Evolutionary conservation across 2,329 filamentous ascomycete genomes (phyloP), one percentile per base, ranked within the genome.

Genomic region (Curvularia verruculosa): DNA sequence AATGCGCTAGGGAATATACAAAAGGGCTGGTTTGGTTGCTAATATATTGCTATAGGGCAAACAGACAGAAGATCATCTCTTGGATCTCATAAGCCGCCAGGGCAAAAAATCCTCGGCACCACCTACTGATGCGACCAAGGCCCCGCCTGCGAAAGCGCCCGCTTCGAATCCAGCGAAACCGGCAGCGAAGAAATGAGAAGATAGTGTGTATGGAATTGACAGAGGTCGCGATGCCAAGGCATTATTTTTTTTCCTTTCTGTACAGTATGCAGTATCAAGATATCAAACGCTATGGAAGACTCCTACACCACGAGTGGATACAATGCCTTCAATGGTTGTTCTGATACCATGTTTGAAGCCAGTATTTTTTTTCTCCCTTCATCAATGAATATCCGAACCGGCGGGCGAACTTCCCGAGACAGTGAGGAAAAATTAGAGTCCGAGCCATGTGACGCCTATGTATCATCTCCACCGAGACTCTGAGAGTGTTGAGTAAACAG

Each of bases 41-140:
- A 39, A 49, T 19, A 5, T 39, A 13, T 34, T 13, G 3, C 13
- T 12, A 24, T 28, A 69, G 67, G 55, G 52, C 52, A 58, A 63
- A 46, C 60, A 66, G 54, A 58, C 57, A 3, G 58, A 52, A 23
- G 72, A 73, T 37, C 68, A 71, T 54, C 58, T 74, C 5, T 41
- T 73, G 37, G 72, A 74, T 53, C 60, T 75, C 21, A 75, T 75
- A 26, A 72, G 73, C 47, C 66, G 69, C 15, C 67, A 70, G 28
- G 60, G 60, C 50, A 56, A 55, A 34, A 47, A 55, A 24, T 43
- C 49, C 23, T 44, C 52, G 26, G 57, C 54, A 23, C 56, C 67
- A 52, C 54, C 59, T 44, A 55, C 56, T 39, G 56, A 61, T 46
- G 54, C 63, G 10, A 50, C 58, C 10, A 70, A 67, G 23, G 53